Percentiles rank a stretch among this genome's conserved stretches.
Conservation (phyloP, 2,329 filamentous ascomycete species). For the Fusarium sterilihyphosum region DNA sequence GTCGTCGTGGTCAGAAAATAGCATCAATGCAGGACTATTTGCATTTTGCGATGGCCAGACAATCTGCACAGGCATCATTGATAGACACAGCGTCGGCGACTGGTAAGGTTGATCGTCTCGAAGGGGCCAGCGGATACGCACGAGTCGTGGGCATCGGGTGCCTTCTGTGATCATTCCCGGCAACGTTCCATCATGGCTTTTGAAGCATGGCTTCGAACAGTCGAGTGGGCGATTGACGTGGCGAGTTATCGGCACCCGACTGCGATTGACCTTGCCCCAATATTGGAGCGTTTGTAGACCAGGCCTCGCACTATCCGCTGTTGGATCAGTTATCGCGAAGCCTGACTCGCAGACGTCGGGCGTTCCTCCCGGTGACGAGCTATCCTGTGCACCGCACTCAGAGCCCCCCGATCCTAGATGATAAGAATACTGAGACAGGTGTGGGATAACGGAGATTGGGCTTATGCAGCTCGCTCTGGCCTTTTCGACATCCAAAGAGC, state of each 20-base stretch:
- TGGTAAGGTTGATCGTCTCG: not conserved
- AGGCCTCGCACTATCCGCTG: rapidly evolving
- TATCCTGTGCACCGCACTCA: too few species aligned
- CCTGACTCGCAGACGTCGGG: not conserved
- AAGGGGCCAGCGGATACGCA: too few species aligned
- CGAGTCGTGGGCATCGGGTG: not conserved
- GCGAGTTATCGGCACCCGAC: rapidly evolving
- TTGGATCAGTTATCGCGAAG: not conserved
- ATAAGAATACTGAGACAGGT: not conserved
- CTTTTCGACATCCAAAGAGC: not conserved
- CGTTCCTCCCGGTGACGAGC: rapidly evolving
- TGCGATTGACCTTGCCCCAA: too few species aligned
- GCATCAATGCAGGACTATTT: rapidly evolving
- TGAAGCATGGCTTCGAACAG: not conserved
- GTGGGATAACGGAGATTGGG: too few species aligned
- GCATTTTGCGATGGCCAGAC: rapidly evolving
- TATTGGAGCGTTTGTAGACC: not conserved
- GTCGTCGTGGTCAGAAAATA: rapidly evolving
- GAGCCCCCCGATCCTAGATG: rapidly evolving
- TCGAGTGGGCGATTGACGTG: rapidly evolving
- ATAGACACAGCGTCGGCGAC: not conserved
- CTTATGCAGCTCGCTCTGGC: too few species aligned
- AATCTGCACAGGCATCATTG: not conserved
- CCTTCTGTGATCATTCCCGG: not conserved
- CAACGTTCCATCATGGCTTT: too few species aligned